Base-by-base conservation (phyloP, 2,329 filamentous ascomycete species). In the Taxawa tesnikishii region DNA sequence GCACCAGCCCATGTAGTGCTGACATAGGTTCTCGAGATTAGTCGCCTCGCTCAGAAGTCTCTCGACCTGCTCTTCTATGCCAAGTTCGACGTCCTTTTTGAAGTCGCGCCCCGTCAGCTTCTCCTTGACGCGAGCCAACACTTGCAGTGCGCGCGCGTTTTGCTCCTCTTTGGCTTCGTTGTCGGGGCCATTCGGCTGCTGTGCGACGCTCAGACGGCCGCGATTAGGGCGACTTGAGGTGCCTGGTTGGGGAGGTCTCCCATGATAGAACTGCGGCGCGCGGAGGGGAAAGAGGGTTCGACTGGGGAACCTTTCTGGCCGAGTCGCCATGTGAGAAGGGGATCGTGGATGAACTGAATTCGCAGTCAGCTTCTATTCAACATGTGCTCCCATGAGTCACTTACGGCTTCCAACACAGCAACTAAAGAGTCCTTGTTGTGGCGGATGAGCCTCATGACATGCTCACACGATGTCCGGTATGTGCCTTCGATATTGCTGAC, bases 281-380 rank as follows among this genome's bases (percentile, higher is more conserved):
- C 74, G 0, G 70, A 68, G 5, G 64, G 64, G 54, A 75, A 75
- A 21, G 70, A 68, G 17, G 70, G 65, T 33, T 73, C 64, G 4
- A 65, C 67, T 3, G 73, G 73, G 5, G 70, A 72, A 41, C 77
- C 73, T 37, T 70, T 68, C 37, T 68, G 66, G 40, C 70, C 70
- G 28, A 99, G 72, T 46, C 90, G 80, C 90, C 90, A 99, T 29
- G 87, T 98, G 33, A 98, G 80, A 26, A 99, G 73, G n/a, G 92
- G 90, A 55, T 99, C 90, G 54, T 99, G 92, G 44, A 99, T 94
- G 62, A 99, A 99, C n/a, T n/a, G n/a, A n/a, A n/a, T n/a, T n/a
- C n/a, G n/a, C n/a, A n/a, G n/a, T n/a, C n/a, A n/a, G n/a, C n/a
- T n/a, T n/a, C n/a, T n/a, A n/a, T n/a, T n/a, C n/a, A n/a, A n/a